Base-by-base conservation (phyloP, 2,329 filamentous ascomycete genomes). In the Aspergillus caelatus region DNA sequence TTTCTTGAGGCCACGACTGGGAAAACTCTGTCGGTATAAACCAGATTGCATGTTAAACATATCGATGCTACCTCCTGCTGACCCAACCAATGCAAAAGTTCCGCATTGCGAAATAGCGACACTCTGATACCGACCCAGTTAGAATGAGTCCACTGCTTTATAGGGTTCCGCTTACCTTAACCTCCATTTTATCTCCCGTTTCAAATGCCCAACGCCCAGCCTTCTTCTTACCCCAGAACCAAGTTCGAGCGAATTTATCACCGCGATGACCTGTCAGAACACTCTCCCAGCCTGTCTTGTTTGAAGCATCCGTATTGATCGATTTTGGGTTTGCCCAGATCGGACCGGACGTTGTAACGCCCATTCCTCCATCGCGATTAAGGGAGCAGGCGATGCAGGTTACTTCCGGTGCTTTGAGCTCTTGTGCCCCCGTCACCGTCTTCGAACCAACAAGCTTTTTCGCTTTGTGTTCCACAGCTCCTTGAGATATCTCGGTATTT, bases 31-130 rank as follows among this genome's bases (percentile, higher is more conserved):
- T 62, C 94, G 89, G 77, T 96, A 92, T 23, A 90, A 83, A 52
- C 95, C 95, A 52, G 95, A 98, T 77, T 99, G 95, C 63, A 99
- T 82, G 75, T 99, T 99, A 85, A 91, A 98, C 90, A 96, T 94
- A 76, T 97, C 93, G 61, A 99, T 89, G 39, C 88, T 87, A 48
- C 95, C 95, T 43, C 86, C 88, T 34, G 88, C 88, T 1, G 94
- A 97, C 1, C 95, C 95, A 26, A 99, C 85, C 5, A 98, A 80
- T 2, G 94, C 94, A 81, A 99, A 99, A 1, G 92, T 97, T 62
- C 95, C 95, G 72, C 95, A 99, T 1, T 92, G 86, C 60, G 92
- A 97, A 64, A 99, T 90, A 12, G 93, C 87, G 23, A 99, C 93
- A 59, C 91, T 94, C 67, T 91, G 87, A 52, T 52, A 52, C 16